Conservation (phyloP, 208 protist genomes). For the Herpetomonas muscarum region DNA sequence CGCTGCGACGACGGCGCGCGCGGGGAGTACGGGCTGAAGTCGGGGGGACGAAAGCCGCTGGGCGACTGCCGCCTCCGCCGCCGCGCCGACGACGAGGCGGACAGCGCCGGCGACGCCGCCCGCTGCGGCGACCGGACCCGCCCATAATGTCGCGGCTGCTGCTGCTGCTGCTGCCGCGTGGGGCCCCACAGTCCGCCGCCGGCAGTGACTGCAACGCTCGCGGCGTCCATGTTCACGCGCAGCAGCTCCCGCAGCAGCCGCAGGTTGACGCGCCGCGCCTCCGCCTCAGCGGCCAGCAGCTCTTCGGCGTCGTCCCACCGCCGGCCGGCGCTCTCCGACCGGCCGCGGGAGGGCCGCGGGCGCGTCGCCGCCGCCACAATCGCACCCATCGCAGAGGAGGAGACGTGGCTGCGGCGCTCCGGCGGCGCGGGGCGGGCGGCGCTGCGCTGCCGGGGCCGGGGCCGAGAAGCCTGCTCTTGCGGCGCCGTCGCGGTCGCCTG, state of each 20-base stretch:
- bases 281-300: too few relatives aligned
- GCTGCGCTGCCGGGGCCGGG: too few relatives aligned
- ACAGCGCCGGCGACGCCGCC: neutral
- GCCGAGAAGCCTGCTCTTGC: too few relatives aligned
- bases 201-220: neutral
- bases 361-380: too few relatives aligned
- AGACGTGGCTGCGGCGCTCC: too few relatives aligned
- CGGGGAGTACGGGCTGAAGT: neutral
- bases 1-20: neutral
- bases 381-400: too few relatives aligned
- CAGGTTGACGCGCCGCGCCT: constrained; percentile 17
- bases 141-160: neutral
- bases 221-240: constrained; percentile 15
- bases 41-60: neutral
- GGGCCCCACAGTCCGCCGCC: neutral
- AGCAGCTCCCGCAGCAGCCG: constrained; percentile 12
- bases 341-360: too few relatives aligned
- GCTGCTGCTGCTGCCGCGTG: neutral
- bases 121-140: neutral
- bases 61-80: too few relatives aligned
- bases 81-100: neutral
- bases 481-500: too few relatives aligned
- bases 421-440: too few relatives aligned
- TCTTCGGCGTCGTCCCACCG: too few relatives aligned
- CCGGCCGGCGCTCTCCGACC: too few relatives aligned